These are phyloP conservation scores for Fusarium liriodendri DNA, from an alignment of 2,329 filamentous ascomycete species.

Conservation along the genomic window DNA sequence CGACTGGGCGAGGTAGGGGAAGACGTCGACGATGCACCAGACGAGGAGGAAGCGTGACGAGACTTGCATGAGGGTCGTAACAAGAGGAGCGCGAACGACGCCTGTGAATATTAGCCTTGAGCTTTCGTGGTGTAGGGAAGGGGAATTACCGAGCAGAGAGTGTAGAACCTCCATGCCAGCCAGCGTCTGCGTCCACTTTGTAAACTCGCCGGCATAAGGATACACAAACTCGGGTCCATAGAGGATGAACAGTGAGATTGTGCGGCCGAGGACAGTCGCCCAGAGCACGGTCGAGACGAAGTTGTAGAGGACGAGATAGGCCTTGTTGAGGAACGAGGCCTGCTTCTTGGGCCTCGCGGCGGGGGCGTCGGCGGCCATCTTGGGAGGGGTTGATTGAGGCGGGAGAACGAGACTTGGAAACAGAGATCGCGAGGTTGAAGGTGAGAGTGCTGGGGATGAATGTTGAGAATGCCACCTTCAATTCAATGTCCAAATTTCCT, in stretches of 20 bases:
- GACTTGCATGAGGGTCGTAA: slow-evolving; percentile 92
- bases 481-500: slow-evolving; percentile 20
- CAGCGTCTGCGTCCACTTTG: slow-evolving; percentile 84
- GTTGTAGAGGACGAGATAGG: slow-evolving; percentile 90
- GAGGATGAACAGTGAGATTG: slow-evolving; percentile 64
- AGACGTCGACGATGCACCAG: slow-evolving; percentile 83
- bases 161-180: slow-evolving; percentile 88
- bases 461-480: slow-evolving; percentile 34
- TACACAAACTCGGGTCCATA: slow-evolving; percentile 71
- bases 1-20: slow-evolving; percentile 72
- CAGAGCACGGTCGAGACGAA: slow-evolving; percentile 80
- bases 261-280: slow-evolving; percentile 79
- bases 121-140: neutral
- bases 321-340: slow-evolving; percentile 58
- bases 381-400: neutral
- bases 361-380: slow-evolving; percentile 39
- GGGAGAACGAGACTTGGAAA: too few relatives aligned
- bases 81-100: slow-evolving; percentile 84
- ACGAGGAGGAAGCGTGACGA: slow-evolving; percentile 87
- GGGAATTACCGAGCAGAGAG: slow-evolving; percentile 74
- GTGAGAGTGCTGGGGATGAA: slow-evolving; percentile 18
- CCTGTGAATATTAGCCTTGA: slow-evolving; percentile 58
- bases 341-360: slow-evolving; percentile 40
- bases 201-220: slow-evolving; percentile 71
- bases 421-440: too few relatives aligned